Conservation (phyloP, 2,329 filamentous ascomycete genomes). For the Pseudogymnoascus sp. region DNA sequence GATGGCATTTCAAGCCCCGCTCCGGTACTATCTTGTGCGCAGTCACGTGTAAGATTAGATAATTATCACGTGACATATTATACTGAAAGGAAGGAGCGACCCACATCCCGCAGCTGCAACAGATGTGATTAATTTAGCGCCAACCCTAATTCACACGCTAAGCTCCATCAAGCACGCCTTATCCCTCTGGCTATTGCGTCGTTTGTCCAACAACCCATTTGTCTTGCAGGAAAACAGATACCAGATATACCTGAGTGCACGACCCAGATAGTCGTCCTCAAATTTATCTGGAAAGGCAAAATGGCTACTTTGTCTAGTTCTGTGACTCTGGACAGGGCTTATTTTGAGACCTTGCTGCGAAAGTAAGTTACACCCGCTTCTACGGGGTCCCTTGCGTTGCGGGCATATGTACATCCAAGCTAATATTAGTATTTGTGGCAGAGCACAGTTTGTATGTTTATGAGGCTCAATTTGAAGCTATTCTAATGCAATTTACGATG, state of each 20-base stretch:
- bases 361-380: conserved; percentile 40
- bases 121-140: conserved; percentile 6
- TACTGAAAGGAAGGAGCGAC: not conserved
- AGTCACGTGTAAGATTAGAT: not conserved
- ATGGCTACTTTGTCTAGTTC: conserved; percentile 19
- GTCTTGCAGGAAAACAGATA: not conserved
- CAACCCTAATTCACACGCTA: conserved; percentile 4
- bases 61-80: not conserved
- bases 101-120: conserved; percentile 3
- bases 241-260: conserved; percentile 5
- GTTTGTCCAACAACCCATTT: not conserved
- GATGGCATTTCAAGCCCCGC: conserved; percentile 3
- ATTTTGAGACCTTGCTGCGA: conserved; percentile 54
- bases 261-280: not conserved
- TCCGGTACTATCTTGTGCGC: not conserved
- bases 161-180: conserved; percentile 5
- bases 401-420: not conserved
- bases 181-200: not conserved
- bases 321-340: conserved; percentile 52
- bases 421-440: not conserved
- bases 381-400: not conserved
- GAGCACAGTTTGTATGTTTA: conserved; percentile 42
- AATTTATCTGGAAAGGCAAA: not conserved
- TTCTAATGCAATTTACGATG: conserved; percentile 7
- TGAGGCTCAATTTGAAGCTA: conserved; percentile 3